Evolutionary conservation across 2,329 filamentous ascomycete species (phyloP), one percentile per base, ranked within the genome.

Genomic region (Alternaria rosae): DNA sequence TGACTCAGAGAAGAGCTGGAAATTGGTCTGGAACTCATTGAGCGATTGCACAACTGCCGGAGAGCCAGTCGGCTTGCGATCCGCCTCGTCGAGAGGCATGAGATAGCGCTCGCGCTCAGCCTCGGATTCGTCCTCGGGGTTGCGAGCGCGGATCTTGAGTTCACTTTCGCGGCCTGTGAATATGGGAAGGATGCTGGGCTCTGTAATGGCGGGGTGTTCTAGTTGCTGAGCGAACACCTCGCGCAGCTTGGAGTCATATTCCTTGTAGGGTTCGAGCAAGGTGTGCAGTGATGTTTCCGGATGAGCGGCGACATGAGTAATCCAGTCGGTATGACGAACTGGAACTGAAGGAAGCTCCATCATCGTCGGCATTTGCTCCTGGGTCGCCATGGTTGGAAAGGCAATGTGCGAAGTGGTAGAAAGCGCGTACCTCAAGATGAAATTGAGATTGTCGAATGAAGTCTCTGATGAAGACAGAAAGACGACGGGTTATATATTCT

Each of bases 1-100:
- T 2, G 88, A 91, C 78, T 97, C 93, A 1, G 90, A 93, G 75
- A 97, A 97, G 61, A 96, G 76, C 61, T 87, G 87, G 79, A 97
- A 94, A 78, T 95, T 94, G 51, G 87, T 86, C 74, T 89, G 88
- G 70, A 95, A 97, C 28, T 92, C 89, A 50, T 86, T 84, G 47
- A 95, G 75, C 12, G 85, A 85, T 23, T 84, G 76, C 0, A 94
- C 92, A 5, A 91, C 85, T 3, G 92, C 92, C 4, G 87, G 87
- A 1, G 89, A 86, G 6, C 87, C 89, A 73, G 87, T 80, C 0
- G 82, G 70, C 51, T 88, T 88, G 35, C 92, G 88, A 53, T 89
- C 85, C 4, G 87, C 82, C 0, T 86, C 79, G 0, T 85, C 83
- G 26, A 93, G 83, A 6, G 86, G 76, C 90, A 93, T 92, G 74